phyloP scores from a whole-genome alignment of 129 eudicot species.

The Pittosporum tobira region DNA sequence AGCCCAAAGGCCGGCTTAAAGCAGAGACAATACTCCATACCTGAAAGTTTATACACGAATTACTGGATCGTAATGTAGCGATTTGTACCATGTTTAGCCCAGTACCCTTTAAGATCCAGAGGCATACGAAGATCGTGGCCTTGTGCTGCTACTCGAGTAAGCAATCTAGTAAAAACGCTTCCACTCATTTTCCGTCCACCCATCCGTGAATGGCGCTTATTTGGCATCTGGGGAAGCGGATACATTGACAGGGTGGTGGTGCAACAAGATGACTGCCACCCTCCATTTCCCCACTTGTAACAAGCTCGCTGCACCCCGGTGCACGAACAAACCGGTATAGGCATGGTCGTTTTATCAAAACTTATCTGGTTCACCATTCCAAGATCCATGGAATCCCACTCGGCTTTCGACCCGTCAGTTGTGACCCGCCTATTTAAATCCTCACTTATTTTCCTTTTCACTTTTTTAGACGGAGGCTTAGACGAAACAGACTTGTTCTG shows the following conservation, averaged over 20 bases:
- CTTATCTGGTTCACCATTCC: conserved; percentile 40
- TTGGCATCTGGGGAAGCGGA: conserved; percentile 49
- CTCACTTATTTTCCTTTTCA: conserved; percentile 24
- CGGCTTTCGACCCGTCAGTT: background rate
- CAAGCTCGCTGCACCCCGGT: conserved; percentile 69
- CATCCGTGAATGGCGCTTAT: conserved; percentile 46
- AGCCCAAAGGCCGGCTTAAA: too few relatives aligned
- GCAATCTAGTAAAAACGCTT: conserved; percentile 48
- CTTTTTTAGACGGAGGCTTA: conserved; percentile 14
- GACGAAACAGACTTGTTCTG: conserved; percentile 15
- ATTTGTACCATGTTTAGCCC: conserved; percentile 98
- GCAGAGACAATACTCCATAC: too few relatives aligned
- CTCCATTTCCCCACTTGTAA: conserved; percentile 72
- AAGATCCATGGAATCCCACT: conserved; percentile 12
- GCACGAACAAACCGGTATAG: conserved; percentile 69
- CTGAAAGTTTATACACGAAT: background rate
- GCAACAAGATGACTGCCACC: conserved; percentile 84
- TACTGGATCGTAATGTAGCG: conserved; percentile 89
- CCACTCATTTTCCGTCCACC: conserved; percentile 81
- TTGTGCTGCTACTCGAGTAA: conserved; percentile 55
- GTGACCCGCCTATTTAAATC: conserved; percentile 7
- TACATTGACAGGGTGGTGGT: conserved; percentile 65
- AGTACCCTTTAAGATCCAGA: conserved; percentile 59
- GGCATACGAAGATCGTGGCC: conserved; percentile 71
- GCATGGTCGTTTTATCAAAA: conserved; percentile 53